Percentiles rank a stretch among this genome's conserved stretches.
Conservation (phyloP, 2,329 filamentous ascomycete species). For the Fusarium sp. region DNA sequence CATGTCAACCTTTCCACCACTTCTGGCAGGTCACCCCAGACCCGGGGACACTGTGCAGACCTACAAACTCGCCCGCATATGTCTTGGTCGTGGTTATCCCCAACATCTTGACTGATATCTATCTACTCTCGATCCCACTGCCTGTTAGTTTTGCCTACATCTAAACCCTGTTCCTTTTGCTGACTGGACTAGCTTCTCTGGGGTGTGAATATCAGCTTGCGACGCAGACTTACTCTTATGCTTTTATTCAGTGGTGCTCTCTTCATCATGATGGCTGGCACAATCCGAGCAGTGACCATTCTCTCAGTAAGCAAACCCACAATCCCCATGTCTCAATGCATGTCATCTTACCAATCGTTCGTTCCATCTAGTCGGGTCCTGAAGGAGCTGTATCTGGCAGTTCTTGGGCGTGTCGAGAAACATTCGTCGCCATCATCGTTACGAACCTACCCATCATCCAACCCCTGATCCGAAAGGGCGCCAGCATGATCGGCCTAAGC, state of each 20-base stretch:
- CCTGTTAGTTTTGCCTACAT: slow-evolving; percentile 8
- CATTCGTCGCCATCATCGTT: slow-evolving; percentile 52
- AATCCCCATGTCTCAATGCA: neutral
- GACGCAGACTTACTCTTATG: slow-evolving; percentile 36
- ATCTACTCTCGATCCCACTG: slow-evolving; percentile 28
- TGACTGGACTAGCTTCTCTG: slow-evolving; percentile 24
- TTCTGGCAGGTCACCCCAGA: slow-evolving; percentile 61
- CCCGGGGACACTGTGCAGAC: slow-evolving; percentile 37
- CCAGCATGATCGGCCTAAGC: slow-evolving; percentile 33
- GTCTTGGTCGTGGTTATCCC: slow-evolving; percentile 35
- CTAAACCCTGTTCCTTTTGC: neutral
- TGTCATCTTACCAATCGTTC: neutral
- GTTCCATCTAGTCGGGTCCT: slow-evolving; percentile 14
- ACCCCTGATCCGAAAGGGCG: slow-evolving; percentile 31
- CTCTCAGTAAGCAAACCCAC: slow-evolving; percentile 15
- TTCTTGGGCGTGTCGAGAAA: slow-evolving; percentile 51
- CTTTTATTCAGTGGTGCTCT: slow-evolving; percentile 33
- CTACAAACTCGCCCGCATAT: slow-evolving; percentile 35
- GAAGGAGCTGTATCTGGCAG: slow-evolving; percentile 34
- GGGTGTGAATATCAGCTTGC: slow-evolving; percentile 37
- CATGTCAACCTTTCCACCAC: slow-evolving; percentile 51
- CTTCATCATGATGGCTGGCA: slow-evolving; percentile 38
- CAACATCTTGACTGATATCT: slow-evolving; percentile 33
- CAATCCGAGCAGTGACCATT: slow-evolving; percentile 34
- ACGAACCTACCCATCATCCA: slow-evolving; percentile 46